Conservation (phyloP, 768 basidiomycete species). For the Termitomyces sp. region DNA sequence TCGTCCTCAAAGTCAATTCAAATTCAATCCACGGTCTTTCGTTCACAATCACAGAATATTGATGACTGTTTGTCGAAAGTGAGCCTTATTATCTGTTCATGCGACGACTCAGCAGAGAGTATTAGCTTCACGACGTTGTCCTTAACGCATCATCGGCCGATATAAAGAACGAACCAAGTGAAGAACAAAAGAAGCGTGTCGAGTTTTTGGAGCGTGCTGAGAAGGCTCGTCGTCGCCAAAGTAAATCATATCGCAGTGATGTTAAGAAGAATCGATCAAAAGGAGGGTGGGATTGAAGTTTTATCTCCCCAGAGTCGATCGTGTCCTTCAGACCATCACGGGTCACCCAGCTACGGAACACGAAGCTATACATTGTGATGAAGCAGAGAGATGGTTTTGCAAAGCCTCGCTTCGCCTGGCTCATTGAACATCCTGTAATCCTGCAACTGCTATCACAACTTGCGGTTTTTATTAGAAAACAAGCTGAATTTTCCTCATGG, state of each 20-base stretch:
- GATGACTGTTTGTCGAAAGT: constrained; percentile 70
- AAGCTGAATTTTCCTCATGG: neutral
- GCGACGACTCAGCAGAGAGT: constrained; percentile 1
- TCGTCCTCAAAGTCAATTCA: constrained; percentile 64
- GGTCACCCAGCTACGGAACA: neutral
- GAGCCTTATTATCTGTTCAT: neutral
- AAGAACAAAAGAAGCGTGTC: constrained; percentile 52
- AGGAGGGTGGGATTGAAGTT: constrained; percentile 14
- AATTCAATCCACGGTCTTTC: constrained; percentile 60
- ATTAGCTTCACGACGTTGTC: constrained; percentile 50
- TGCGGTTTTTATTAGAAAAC: neutral
- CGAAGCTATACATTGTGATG: neutral
- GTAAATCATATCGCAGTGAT: constrained; percentile 49
- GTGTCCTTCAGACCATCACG: neutral
- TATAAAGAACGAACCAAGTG: constrained; percentile 49
- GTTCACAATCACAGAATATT: constrained; percentile 76
- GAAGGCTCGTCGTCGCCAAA: constrained; percentile 37
- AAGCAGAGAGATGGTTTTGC: neutral
- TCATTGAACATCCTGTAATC: neutral
- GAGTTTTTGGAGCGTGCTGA: constrained; percentile 36
- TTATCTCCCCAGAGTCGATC: neutral
- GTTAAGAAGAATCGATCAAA: constrained; percentile 35
- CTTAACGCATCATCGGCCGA: constrained; percentile 36
- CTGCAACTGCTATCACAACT: neutral
- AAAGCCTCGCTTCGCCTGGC: neutral